phyloP scores from a whole-genome alignment of 2,329 filamentous ascomycete species.

The Aspergillus fijiensis region DNA sequence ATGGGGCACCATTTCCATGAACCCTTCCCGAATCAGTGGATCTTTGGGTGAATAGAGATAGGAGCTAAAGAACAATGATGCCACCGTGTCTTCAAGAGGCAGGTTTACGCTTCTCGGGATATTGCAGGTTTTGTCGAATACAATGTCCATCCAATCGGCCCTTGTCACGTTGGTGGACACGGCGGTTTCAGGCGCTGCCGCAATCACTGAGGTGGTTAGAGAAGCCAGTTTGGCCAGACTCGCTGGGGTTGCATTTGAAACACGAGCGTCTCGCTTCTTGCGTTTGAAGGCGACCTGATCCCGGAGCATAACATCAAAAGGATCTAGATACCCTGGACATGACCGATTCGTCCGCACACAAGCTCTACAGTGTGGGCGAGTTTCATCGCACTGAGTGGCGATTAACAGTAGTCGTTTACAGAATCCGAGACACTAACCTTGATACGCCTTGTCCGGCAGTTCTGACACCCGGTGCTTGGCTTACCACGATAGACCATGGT shows the following conservation, averaged over 20 bases:
- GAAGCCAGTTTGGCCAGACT: not conserved
- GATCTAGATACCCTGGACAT: constrained; percentile 32
- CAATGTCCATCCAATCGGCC: not conserved
- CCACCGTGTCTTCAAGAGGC: constrained; percentile 28
- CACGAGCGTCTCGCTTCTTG: constrained; percentile 10
- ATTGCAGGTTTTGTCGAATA: not conserved
- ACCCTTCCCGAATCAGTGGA: constrained; percentile 25
- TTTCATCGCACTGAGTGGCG: constrained; percentile 29
- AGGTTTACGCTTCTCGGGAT: constrained; percentile 19
- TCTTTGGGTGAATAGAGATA: constrained; percentile 29
- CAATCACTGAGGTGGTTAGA: not conserved
- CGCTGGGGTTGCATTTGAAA: not conserved
- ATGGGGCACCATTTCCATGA: constrained; percentile 30
- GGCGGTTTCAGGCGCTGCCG: not conserved
- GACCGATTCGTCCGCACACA: constrained; percentile 28
- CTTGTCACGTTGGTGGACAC: not conserved
- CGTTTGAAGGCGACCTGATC: constrained; percentile 24
- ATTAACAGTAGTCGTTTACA: not conserved
- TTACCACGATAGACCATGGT: constrained; percentile 31
- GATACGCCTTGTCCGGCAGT: constrained; percentile 31
- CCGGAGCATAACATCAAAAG: constrained; percentile 30
- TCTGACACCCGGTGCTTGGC: constrained; percentile 29
- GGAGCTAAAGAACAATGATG: constrained; percentile 31
- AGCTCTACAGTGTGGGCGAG: constrained; percentile 29
- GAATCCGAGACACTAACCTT: constrained; percentile 20